Percentiles rank a stretch among this genome's conserved stretches.
These are phyloP conservation scores for Pseudonectria buxi DNA, from an alignment of 2,329 filamentous ascomycete species.

Conservation along the genomic window DNA sequence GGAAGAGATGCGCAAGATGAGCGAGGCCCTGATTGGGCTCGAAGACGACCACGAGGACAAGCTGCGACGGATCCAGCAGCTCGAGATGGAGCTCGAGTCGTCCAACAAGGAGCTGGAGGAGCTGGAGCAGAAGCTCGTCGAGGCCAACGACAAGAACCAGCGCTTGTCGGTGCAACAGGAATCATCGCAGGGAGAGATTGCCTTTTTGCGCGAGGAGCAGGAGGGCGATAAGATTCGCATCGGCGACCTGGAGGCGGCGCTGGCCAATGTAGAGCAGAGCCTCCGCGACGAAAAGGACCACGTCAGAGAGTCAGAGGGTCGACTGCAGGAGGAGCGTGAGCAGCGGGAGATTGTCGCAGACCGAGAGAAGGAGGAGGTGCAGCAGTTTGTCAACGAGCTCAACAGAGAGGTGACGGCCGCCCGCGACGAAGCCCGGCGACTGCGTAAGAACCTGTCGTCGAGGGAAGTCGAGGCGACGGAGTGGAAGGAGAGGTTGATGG, in stretches of 20 bases:
- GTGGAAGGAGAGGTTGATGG: constrained; percentile 85
- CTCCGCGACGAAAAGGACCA: constrained; percentile 82
- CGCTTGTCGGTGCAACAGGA: constrained; percentile 86
- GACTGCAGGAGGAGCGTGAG: constrained; percentile 71
- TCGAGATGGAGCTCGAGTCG: constrained; percentile 76
- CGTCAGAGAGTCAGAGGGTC: constrained; percentile 62
- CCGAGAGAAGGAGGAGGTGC: constrained; percentile 89
- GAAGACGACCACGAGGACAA: constrained; percentile 86
- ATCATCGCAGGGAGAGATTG: constrained; percentile 85
- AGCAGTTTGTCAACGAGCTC: constrained; percentile 87
- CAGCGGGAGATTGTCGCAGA: constrained; percentile 82
- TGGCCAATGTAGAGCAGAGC: constrained; percentile 71
- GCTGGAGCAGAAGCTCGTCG: constrained; percentile 74
- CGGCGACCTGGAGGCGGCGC: constrained; percentile 77
- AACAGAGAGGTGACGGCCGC: constrained; percentile 74
- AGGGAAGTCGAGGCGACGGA: constrained; percentile 83
- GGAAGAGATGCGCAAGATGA: constrained; percentile 87
- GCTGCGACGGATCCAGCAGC: constrained; percentile 67
- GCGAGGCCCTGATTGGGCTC: constrained; percentile 74
- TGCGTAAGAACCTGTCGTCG: constrained; percentile 75
- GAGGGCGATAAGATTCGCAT: constrained; percentile 98
- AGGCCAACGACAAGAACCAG: constrained; percentile 82
- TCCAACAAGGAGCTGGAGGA: constrained; percentile 82
- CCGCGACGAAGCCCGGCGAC: constrained; percentile 76
- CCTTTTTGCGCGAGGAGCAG: constrained; percentile 93